Conservation (phyloP, 768 basidiomycete genomes). For the Leccinum incarnatum region DNA sequence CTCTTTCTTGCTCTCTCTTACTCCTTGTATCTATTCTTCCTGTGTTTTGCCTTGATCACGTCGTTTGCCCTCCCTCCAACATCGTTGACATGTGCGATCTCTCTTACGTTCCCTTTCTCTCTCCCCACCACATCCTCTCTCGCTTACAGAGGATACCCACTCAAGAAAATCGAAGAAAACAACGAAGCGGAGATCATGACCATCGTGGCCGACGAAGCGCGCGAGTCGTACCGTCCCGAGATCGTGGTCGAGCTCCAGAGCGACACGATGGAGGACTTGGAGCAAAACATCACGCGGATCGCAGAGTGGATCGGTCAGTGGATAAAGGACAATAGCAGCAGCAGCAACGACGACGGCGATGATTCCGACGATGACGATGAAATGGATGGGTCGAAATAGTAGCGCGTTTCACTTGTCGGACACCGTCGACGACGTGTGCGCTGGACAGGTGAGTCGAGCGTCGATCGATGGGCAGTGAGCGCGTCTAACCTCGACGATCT, state of each 20-base stretch:
- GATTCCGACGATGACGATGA: background rate
- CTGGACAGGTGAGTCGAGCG: background rate
- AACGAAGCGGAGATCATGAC: conserved; percentile 99
- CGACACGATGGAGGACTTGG: conserved; percentile 74
- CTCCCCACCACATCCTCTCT: background rate
- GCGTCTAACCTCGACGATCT: background rate
- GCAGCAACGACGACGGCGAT: background rate
- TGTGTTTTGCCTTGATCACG: background rate
- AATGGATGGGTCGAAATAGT: conserved; percentile 1
- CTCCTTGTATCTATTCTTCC: too few relatives aligned
- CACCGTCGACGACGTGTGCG: background rate
- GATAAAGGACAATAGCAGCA: conserved; percentile 37
- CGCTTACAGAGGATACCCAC: conserved; percentile 66
- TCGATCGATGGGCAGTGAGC: background rate
- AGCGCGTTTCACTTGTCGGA: background rate
- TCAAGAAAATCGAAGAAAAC: conserved; percentile 97
- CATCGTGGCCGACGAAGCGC: conserved; percentile 84
- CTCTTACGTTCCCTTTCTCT: background rate
- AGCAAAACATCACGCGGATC: conserved; percentile 83
- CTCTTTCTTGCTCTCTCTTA: too few relatives aligned
- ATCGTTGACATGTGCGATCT: background rate
- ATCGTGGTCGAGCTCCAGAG: conserved; percentile 85
- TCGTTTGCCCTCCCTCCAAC: background rate
- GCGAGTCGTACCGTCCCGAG: conserved; percentile 78
- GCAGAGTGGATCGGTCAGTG: conserved; percentile 86